Percentiles rank a stretch among this genome's conserved stretches.
Conservation (phyloP, 371 early-diverging fungal species). For the Mortierella sp. region DNA sequence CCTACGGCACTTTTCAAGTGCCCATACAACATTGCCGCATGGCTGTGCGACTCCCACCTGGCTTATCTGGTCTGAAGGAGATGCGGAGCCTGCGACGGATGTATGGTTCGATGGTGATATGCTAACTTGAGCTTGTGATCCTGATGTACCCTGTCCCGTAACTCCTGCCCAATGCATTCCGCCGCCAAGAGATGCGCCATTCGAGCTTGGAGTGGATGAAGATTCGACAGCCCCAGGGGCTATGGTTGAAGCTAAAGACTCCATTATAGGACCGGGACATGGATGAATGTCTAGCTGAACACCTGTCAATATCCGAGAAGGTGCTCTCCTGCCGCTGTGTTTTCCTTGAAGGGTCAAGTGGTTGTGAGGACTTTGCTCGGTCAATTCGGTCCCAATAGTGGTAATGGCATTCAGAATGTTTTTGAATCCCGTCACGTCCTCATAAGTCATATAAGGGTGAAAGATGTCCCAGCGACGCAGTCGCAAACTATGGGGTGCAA, state of each 20-base stretch:
- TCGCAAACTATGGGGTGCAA: constrained; percentile 24
- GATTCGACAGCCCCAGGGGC: too few species aligned
- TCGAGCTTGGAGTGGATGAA: too few species aligned
- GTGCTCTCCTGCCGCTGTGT: too few species aligned
- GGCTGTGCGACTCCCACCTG: not conserved
- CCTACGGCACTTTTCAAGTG: constrained; percentile 33
- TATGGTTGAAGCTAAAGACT: not conserved
- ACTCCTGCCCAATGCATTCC: constrained; percentile 35
- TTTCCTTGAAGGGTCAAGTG: too few species aligned
- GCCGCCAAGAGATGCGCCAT: not conserved
- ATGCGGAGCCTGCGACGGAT: not conserved
- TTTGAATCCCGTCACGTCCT: constrained; percentile 27
- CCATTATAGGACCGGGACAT: constrained; percentile 11
- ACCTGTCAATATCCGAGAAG: not conserved
- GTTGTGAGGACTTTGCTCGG: too few species aligned
- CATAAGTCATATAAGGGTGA: constrained; percentile 43
- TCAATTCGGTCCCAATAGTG: constrained; percentile 2
- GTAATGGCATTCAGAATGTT: constrained; percentile 31
- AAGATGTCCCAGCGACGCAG: constrained; percentile 41
- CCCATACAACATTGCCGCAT: constrained; percentile 42
- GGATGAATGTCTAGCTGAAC: constrained; percentile 28
- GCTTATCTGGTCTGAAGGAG: not conserved
- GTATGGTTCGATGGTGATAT: not conserved
- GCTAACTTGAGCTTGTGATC: not conserved
- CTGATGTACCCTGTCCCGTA: not conserved